Percentiles rank a stretch among this genome's conserved stretches.
Conservation (phyloP, 768 basidiomycete species). For the Lactarius sanguifluus region DNA sequence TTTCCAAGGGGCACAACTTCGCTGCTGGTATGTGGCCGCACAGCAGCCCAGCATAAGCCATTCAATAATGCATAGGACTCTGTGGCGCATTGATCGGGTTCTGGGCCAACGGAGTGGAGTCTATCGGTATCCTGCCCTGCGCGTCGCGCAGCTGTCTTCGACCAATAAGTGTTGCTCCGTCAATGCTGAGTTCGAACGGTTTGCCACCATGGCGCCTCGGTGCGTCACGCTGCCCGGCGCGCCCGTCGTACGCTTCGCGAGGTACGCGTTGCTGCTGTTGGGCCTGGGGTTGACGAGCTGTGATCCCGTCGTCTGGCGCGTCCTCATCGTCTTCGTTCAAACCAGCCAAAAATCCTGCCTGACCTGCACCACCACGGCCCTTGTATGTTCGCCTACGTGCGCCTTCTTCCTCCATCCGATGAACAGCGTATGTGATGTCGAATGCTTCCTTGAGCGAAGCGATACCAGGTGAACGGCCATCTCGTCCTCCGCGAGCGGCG, state of each 20-base stretch:
- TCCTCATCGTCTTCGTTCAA: conserved; percentile 94
- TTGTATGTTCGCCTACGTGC: conserved; percentile 81
- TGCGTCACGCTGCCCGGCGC: conserved; percentile 69
- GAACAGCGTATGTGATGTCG: conserved; percentile 98
- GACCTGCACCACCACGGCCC: conserved; percentile 75
- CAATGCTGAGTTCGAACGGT: conserved; percentile 82
- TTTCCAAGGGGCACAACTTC: neutral
- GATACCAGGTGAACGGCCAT: conserved; percentile 86
- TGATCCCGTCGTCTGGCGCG: conserved; percentile 53
- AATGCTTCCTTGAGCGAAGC: conserved; percentile 96
- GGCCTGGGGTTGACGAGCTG: conserved; percentile 33
- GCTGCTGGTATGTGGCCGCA: conserved; percentile 12
- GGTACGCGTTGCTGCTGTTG: conserved; percentile 9
- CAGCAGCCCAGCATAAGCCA: conserved; percentile 12
- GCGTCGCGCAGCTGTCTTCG: conserved; percentile 52
- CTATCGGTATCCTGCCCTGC: conserved; percentile 30
- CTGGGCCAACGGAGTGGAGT: conserved; percentile 41
- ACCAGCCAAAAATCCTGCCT: conserved; percentile 70
- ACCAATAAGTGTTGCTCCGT: conserved; percentile 83
- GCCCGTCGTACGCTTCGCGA: conserved; percentile 50
- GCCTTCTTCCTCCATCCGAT: conserved; percentile 99
- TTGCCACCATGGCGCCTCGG: conserved; percentile 38
- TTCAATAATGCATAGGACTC: conserved; percentile 32
- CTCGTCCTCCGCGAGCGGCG: conserved; percentile 69
- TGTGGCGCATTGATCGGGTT: conserved; percentile 30